Evolutionary conservation across 2,329 filamentous ascomycete genomes (phyloP), one percentile per base, ranked within the genome.

Genomic region (Setomelanomma holmii): DNA sequence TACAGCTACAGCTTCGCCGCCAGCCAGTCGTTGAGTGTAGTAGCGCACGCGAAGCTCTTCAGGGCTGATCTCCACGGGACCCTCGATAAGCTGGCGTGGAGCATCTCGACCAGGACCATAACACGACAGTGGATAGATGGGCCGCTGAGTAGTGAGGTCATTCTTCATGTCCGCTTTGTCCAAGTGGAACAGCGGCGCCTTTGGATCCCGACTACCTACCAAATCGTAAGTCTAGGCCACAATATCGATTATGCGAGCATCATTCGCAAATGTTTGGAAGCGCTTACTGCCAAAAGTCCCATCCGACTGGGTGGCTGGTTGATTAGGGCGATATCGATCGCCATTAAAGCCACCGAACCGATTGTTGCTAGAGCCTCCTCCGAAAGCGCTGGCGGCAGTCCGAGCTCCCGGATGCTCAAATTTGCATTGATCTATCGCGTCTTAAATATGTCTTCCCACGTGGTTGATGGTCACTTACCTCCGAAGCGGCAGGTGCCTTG

Each of bases 51-150:
- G 84, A 71, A 96, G 84, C 75, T 98, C 93, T 73, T 98, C 93
- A 35, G 89, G 89, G 67, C 91, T 96, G 72, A 92, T 89, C 73
- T 98, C 93, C 16, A 92, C 84, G 5, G 85, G 81, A 1, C 91
- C 92, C 45, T 91, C 91, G 66, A 96, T 93, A 1, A 97, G 81
- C 74, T 96, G 91, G 16, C 86, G 85, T 0, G 93, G 93, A 1
- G 89, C 86, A 63, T 92, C 85, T 64, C 80, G 83, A 4, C 89
- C 89, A 0, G 93, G 92, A 0, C 87, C 90, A 73, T 96, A 98
- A 19, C 89, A 84, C 1, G 93, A 96, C 20, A 97, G 82, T 4
- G 95, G 88, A 89, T 93, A 98, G 80, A 85, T 78, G 16, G 93
- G 93, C 7, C 84, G 82, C 54, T 95, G 90, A 19, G 81, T 80